Evolutionary conservation across 2,329 filamentous ascomycete genomes (phyloP), one percentile per base, ranked within the genome.

Genomic region (Neofusicoccum cordaticola): DNA sequence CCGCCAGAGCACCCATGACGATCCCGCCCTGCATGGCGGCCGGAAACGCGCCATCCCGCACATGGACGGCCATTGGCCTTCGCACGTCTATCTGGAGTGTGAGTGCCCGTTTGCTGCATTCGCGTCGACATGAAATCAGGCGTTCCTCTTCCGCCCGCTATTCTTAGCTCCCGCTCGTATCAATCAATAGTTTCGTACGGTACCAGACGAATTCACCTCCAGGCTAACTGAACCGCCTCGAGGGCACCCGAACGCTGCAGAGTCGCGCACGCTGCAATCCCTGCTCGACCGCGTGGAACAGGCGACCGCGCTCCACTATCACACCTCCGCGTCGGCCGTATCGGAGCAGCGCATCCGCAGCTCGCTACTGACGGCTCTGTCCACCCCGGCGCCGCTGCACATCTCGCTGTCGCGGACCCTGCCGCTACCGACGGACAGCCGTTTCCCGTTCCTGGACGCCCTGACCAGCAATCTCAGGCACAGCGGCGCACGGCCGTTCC

Each of bases 81-180:
- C 89, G 39, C 94, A 98, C 78, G 75, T 98, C 51, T 98, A 96
- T 76, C 82, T 97, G 64, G 94, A 98, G 80, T 99, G 95, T 96
- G 83, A 79, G 88, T 50, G 4, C 11, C 41, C 34, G 44, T 41
- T 41, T 47, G 6, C 44, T 22, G 13, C 41, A 15, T 13, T 19
- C 42, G 41, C 41, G 39, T 44, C 48, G 37, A 19, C 39, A 63
- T 81, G n/a, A 67, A 39, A 42, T 48, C 52, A 48, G 42, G 52
- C 45, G 27, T 31, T 31, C 62, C 44, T 34, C 42, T 15, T 35
- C 41, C 51, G 11, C 9, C 19, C n/a, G 12, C 19, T 58, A 58
- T 42, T 27, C 39, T 51, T 44, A 50, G 27, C 62, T 45, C 37
- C 37, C 27, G 27, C 35, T 41, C 58, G 57, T 42, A 12, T 42